Evolutionary conservation across 805 yeast genomes (phyloP), one percentile per base, ranked within the genome.

Genomic region (Priceomyces medius): DNA sequence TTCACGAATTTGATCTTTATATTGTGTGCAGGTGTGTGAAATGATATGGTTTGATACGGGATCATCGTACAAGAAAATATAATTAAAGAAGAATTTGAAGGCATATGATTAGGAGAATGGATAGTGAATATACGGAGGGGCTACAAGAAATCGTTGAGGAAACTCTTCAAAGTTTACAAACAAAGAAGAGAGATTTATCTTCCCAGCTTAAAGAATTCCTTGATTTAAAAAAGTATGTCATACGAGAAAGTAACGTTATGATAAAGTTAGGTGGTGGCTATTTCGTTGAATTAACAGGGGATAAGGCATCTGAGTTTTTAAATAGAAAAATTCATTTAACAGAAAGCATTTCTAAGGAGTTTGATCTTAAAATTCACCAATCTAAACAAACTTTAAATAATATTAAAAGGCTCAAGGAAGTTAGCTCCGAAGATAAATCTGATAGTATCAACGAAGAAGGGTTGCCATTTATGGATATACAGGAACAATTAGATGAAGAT

Each of bases 401-500:
- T 16, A 42, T 74, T 36, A 19, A 37, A 19, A 40, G 45, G n/a
- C 27, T 50, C 34, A 34, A 42, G 29, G 37, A 46, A 20, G 20
- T 35, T 16, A 35, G 31, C 9, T 20, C 18, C 31, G 29, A 44
- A 20, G 44, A 44, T 17, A 37, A 44, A 2, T 42, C 41, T 7
- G 46, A 44, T 12, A 44, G 47, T 16, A 41, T 51, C 7, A 64
- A 66, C 17, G 78, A 67, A 3, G 81, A 76, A 12, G 79, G 72
- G 1, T 52, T 81, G 2, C 89, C 88, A 1, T 66, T 86, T 18
- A 79, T 88, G 80, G 97, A 89, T 43, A 90, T 90, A 17, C 72
- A 81, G 40, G 97, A 89, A 55, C 63, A 58, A 40, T 60, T 90
- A 28, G 96, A 89, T 59, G 96, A 87, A 0, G 81, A 85, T n/a